Evolutionary conservation across 2,329 filamentous ascomycete genomes (phyloP), one percentile per base, ranked within the genome.

Genomic region (Hypoxylon sp.): DNA sequence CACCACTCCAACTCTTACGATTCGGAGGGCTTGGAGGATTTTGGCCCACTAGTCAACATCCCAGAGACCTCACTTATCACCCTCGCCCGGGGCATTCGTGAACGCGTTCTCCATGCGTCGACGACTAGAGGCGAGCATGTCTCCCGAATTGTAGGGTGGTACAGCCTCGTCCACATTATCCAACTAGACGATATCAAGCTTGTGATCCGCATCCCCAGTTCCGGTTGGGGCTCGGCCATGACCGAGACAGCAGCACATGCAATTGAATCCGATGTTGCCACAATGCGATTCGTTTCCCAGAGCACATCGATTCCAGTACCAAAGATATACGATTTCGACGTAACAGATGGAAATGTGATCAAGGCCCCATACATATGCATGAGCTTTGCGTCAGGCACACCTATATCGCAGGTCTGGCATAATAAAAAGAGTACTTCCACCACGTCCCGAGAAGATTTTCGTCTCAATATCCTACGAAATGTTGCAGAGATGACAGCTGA

Each of bases 241-340:
- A 63, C 40, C 8, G 54, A 55, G 31, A 60, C 42, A 14, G 60
- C 64, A 17, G 64, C 40, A n/a, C 49, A 27, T 22, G 60, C 64
- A 13, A 20, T 63, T 2, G 42, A 63, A 35, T 67, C 64, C 3
- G 50, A 59, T 14, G 55, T 64, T 35, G 35, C 48, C 14, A 67
- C 59, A 3, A 35, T 67, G 49, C 54, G 60, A 17, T n/a, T 63
- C 17, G 20, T 67, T 22, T 40, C 30, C 11, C 14, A 30, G n/a
- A 54, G 22, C 6, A 63, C 64, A 11, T 55, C 54, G 2, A 46
- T 66, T 22, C 64, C 64, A 7, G 64, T 67, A 1, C 64, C 64
- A 1, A 3, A 59, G 31, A 40, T 63, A 17, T 67, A 63, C 35
- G 46, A 55, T 8, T 67, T 49, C 31, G 64, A 63, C 49, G 55